Evolutionary conservation across 2,329 filamentous ascomycete species (phyloP), one percentile per base, ranked within the genome.

Genomic region (Colletotrichum sp.): DNA sequence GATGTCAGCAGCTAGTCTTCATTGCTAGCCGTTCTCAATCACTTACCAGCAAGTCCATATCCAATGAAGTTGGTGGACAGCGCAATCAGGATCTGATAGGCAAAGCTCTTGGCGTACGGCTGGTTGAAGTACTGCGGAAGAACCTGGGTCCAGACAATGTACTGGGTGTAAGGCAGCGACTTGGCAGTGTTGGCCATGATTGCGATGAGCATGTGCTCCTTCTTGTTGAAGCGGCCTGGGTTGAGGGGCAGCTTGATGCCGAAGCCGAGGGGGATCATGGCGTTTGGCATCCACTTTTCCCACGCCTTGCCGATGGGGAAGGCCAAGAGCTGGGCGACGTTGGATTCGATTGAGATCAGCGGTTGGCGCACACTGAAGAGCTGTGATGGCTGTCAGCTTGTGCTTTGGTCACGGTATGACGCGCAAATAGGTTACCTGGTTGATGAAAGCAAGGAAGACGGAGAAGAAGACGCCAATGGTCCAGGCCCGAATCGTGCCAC

Each of bases 161-260:
- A 86, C 79, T 87, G 71, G 1, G 88, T 89, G 78, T 90, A 90
- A 0, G 89, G 88, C 16, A 85, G 80, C 28, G 84, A 84, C 79
- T 84, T 86, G 15, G 88, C 87, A 15, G 75, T 77, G 80, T 93
- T 93, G 71, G 92, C 91, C 89, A 91, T 91, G 81, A 91, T 90
- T 34, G 88, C 87, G 76, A 92, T 89, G 66, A 92, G 82, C 85
- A 90, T 87, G 80, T 92, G 91, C 81, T 92, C 91, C 82, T 92
- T 92, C 79, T 88, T 88, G 70, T 88, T 89, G 80, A 92, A 92
- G 3, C 87, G 88, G 0, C 90, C 90, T 0, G 90, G 90, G 79
- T 91, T 92, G 16, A 91, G 84, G 7, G 85, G 87, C 79, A 89
- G 88, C 24, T 86, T 84, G 26, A 85, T 79, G 12, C 88, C 88